Evolutionary conservation across 768 basidiomycete species (phyloP).

Genomic region (Multifurca ochricompacta): DNA sequence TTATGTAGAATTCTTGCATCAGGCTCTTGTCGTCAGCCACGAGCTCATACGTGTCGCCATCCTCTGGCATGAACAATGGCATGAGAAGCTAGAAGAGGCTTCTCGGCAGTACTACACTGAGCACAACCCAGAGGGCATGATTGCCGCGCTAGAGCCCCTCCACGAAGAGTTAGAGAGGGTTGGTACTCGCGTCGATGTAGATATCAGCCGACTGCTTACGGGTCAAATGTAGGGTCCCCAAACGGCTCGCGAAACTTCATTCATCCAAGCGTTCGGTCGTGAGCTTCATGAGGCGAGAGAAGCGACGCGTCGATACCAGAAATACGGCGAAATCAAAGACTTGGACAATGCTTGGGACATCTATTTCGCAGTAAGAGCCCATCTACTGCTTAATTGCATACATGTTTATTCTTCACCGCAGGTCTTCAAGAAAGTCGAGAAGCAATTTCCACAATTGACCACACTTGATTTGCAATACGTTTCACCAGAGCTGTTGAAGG

Average conservation of each 20-base stretch:
- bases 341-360: slow-evolving; percentile 99
- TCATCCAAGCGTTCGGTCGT: slow-evolving; percentile 87
- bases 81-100: slow-evolving; percentile 96
- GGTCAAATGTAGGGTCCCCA: slow-evolving; percentile 64
- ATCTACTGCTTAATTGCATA: neutral
- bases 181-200: slow-evolving; percentile 22
- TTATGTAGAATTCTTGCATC: neutral
- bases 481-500: slow-evolving; percentile 84
- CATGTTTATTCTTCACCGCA: slow-evolving; percentile 26
- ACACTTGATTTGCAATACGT: slow-evolving; percentile 95
- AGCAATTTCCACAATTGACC: slow-evolving; percentile 81
- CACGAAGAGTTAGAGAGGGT: slow-evolving; percentile 89
- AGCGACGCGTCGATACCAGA: slow-evolving; percentile 78
- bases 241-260: slow-evolving; percentile 91
- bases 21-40: slow-evolving; percentile 84
- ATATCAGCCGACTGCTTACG: neutral
- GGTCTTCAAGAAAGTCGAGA: slow-evolving; percentile 96
- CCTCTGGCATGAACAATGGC: slow-evolving; percentile 98
- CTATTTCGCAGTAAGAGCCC: slow-evolving; percentile 72
- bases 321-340: slow-evolving; percentile 80
- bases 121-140: slow-evolving; percentile 96
- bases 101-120: slow-evolving; percentile 95
- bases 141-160: slow-evolving; percentile 81
- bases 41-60: slow-evolving; percentile 97
- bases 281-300: slow-evolving; percentile 91